These are phyloP conservation scores for Monosporascus sp. DNA, from an alignment of 2,329 filamentous ascomycete species.

Conservation along the genomic window DNA sequence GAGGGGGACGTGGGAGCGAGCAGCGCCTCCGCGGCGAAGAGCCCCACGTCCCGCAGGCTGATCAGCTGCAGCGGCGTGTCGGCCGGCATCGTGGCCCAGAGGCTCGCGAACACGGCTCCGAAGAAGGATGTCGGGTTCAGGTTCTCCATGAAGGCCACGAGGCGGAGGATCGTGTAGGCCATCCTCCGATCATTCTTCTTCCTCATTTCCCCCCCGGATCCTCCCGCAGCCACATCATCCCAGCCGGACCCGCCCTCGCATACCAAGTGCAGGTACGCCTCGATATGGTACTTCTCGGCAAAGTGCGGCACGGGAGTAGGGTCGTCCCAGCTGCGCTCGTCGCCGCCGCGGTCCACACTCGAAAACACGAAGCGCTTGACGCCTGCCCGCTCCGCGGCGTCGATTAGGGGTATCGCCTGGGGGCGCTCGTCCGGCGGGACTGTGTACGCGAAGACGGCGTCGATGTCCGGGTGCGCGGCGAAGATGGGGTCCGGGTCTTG, in stretches of 20 bases:
- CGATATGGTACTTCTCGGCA: conserved; percentile 52
- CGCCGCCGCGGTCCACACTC: conserved; percentile 58
- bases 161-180: conserved; percentile 34
- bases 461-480: conserved; percentile 23
- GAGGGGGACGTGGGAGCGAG: conserved; percentile 7
- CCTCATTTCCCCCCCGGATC: neutral
- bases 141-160: conserved; percentile 37
- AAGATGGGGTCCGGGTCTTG: conserved; percentile 28
- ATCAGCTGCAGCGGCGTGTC: conserved; percentile 30
- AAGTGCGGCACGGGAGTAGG: conserved; percentile 54
- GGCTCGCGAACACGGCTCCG: conserved; percentile 24
- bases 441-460: conserved; percentile 29
- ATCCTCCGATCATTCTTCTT: conserved; percentile 13
- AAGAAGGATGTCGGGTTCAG: conserved; percentile 26
- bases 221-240: neutral
- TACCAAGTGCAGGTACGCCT: conserved; percentile 43
- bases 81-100: conserved; percentile 23
- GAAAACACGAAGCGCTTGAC: conserved; percentile 57
- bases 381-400: conserved; percentile 23
- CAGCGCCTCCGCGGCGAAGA: conserved; percentile 29
- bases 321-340: conserved; percentile 39
- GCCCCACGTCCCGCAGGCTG: conserved; percentile 32
- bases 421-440: conserved; percentile 25
- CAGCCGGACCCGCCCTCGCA: conserved; percentile 21
- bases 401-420: conserved; percentile 30